A percentile compares a stretch with the other conserved stretches of the same genome.
Conservation (phyloP, 2,329 filamentous ascomycete species). For the Simplicillium sp. region DNA sequence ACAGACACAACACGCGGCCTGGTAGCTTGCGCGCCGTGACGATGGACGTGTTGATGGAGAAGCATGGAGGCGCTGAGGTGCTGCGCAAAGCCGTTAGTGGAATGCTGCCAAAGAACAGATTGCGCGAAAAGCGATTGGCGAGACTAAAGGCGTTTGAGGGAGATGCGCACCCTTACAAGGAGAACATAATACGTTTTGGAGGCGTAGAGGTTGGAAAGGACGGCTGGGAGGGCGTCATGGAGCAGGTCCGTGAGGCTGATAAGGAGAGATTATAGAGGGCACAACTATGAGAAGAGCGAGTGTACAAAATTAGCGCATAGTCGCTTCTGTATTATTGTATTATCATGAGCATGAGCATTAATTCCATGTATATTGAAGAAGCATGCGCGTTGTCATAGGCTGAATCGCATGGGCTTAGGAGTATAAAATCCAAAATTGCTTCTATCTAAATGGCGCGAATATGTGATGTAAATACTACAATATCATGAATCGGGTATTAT, state of each 20-base stretch:
- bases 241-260: slow-evolving; percentile 39
- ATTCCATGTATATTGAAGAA: too few relatives aligned
- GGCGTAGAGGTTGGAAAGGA: slow-evolving; percentile 44
- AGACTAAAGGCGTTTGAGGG: slow-evolving; percentile 95
- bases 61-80: slow-evolving; percentile 88
- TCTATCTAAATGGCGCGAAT: too few relatives aligned
- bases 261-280: slow-evolving; percentile 33
- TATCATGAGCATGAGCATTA: slow-evolving; percentile 2
- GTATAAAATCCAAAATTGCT: too few relatives aligned
- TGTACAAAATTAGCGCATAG: neutral
- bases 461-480: too few relatives aligned
- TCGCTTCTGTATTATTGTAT: neutral
- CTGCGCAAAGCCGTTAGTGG: slow-evolving; percentile 85
- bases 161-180: slow-evolving; percentile 80
- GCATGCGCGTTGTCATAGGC: too few relatives aligned
- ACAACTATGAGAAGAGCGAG: slow-evolving; percentile 26
- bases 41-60: slow-evolving; percentile 91
- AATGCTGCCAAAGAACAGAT: slow-evolving; percentile 94
- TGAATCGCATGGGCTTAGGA: too few relatives aligned
- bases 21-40: slow-evolving; percentile 80
- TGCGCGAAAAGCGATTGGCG: slow-evolving; percentile 79
- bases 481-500: too few relatives aligned
- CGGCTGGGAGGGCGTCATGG: slow-evolving; percentile 43
- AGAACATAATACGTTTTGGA: slow-evolving; percentile 70
- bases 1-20: slow-evolving; percentile 84